phyloP scores from a whole-genome alignment of 106 monocot species.

The Cymbidium sinense region DNA sequence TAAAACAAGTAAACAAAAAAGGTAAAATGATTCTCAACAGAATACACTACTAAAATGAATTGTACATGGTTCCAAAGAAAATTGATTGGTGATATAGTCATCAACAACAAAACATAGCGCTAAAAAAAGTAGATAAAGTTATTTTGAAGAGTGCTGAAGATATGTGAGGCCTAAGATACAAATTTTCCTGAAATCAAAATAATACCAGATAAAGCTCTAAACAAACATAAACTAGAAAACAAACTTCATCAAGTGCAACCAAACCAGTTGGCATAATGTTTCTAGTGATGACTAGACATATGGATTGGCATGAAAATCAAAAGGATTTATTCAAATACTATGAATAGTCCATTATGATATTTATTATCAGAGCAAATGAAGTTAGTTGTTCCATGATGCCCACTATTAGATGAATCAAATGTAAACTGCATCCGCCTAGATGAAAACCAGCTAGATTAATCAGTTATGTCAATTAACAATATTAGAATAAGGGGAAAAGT shows the following conservation, averaged over 20 bases:
- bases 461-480: neutral
- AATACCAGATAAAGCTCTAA: neutral
- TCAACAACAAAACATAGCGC: neutral
- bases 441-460: too few relatives aligned
- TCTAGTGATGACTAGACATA: neutral
- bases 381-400: neutral
- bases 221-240: neutral
- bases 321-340: neutral
- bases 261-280: neutral
- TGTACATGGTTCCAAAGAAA: neutral
- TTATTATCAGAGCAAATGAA: neutral
- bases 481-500: slow-evolving; percentile 1
- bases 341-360: neutral
- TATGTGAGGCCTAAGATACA: neutral
- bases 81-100: neutral
- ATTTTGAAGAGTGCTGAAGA: neutral
- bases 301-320: neutral
- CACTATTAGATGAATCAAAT: too few relatives aligned
- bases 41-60: neutral
- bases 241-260: neutral
- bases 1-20: neutral
- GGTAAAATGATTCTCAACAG: neutral
- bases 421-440: too few relatives aligned
- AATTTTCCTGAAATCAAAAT: neutral
- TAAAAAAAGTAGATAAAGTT: neutral